phyloP scores from a whole-genome alignment of 192 early-diverging fungal species.

The Coemansia sp. region DNA sequence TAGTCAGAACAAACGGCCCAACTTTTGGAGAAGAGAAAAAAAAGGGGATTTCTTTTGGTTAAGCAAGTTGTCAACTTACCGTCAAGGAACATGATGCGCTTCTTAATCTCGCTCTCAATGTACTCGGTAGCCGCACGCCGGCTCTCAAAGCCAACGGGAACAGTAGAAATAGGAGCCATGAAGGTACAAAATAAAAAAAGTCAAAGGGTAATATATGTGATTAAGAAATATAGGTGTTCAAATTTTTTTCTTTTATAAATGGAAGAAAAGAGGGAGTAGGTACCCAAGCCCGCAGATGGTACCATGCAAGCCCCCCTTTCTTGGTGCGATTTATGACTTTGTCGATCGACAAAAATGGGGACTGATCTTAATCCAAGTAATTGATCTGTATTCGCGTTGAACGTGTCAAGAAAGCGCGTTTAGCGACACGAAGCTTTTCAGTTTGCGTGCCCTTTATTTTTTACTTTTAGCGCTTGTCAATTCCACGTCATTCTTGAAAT shows the following conservation, averaged over 20 bases:
- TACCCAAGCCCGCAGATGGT: neutral
- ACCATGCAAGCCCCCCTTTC: neutral
- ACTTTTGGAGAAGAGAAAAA: neutral
- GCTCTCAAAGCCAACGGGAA: constrained; percentile 48
- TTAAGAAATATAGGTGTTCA: neutral
- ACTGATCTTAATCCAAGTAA: neutral
- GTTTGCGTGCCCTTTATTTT: neutral
- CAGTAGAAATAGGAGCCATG: constrained; percentile 34
- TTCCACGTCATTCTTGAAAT: neutral
- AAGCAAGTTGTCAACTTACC: constrained; percentile 52
- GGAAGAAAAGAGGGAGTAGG: neutral
- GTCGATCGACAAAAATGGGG: neutral
- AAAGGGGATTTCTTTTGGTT: neutral
- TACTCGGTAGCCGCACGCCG: constrained; percentile 61
- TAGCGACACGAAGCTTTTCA: too few species aligned
- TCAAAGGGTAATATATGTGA: neutral
- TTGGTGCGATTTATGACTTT: neutral
- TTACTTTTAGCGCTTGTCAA: neutral
- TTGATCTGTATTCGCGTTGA: neutral
- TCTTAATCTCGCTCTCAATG: constrained; percentile 72
- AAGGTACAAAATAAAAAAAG: neutral
- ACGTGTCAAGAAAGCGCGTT: neutral
- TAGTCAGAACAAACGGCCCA: neutral
- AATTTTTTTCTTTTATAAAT: neutral
- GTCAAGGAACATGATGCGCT: constrained; percentile 95